These are phyloP conservation scores for Pyracantha coccinea DNA, from an alignment of 331 rosid genomes.

Conservation along the genomic window DNA sequence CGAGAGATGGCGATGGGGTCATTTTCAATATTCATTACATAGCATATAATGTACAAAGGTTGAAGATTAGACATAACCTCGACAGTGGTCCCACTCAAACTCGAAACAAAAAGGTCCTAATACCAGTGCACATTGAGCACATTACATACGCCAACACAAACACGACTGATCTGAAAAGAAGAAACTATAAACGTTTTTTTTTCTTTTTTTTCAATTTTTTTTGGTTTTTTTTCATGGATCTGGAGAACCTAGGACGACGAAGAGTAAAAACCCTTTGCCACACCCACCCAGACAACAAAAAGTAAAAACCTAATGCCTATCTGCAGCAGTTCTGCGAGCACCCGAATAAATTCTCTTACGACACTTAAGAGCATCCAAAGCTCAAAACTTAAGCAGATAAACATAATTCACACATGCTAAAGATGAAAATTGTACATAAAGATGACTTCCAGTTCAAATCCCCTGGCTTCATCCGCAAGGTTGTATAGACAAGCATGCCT, in stretches of 20 bases:
- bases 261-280: background rate
- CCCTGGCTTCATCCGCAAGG: background rate
- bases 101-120: background rate
- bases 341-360: background rate
- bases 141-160: background rate
- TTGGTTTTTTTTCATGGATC: background rate
- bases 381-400: background rate
- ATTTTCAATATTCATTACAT: background rate
- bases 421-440: background rate
- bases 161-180: background rate
- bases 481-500: constrained; percentile 33
- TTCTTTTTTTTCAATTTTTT: background rate
- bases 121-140: background rate
- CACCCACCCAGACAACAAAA: background rate
- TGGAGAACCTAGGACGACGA: background rate
- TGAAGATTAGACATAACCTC: background rate
- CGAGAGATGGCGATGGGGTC: background rate
- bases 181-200: background rate
- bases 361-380: background rate
- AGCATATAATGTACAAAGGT: constrained; percentile 5
- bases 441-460: constrained; percentile 2
- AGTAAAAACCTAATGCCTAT: background rate
- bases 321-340: background rate
- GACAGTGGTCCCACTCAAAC: background rate
- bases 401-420: background rate